These are phyloP conservation scores for Neobulgaria alba DNA, from an alignment of 2,329 filamentous ascomycete genomes.

Conservation along the genomic window DNA sequence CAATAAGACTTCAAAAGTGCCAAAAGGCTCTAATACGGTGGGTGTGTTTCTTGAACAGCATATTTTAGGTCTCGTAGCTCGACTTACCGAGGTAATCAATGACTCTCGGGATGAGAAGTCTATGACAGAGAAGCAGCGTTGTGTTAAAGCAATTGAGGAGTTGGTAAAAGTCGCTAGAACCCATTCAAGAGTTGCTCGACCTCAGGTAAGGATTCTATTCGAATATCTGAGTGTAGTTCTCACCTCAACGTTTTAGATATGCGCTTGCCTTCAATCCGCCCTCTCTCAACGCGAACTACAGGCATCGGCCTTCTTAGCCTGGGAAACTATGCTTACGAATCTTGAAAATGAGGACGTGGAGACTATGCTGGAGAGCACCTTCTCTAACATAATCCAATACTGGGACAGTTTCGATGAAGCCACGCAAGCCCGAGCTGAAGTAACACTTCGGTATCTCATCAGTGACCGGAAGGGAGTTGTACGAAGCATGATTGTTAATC, in stretches of 20 bases:
- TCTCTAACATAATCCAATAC: slow-evolving; percentile 76
- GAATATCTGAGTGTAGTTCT: too few relatives aligned
- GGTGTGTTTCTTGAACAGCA: slow-evolving; percentile 73
- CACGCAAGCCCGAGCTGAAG: slow-evolving; percentile 50
- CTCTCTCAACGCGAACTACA: slow-evolving; percentile 68
- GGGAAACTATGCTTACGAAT: slow-evolving; percentile 67
- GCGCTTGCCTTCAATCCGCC: slow-evolving; percentile 83
- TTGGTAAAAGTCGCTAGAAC: slow-evolving; percentile 71
- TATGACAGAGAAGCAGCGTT: slow-evolving; percentile 63
- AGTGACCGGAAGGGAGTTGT: slow-evolving; percentile 38
- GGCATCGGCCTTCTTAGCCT: slow-evolving; percentile 71
- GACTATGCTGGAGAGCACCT: slow-evolving; percentile 75
- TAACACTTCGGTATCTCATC: slow-evolving; percentile 47
- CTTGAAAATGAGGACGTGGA: slow-evolving; percentile 74
- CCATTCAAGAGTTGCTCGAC: slow-evolving; percentile 69
- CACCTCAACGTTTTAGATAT: slow-evolving; percentile 51
- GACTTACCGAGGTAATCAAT: slow-evolving; percentile 72
- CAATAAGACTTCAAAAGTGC: slow-evolving; percentile 6
- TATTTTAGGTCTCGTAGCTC: slow-evolving; percentile 77
- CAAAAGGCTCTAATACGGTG: slow-evolving; percentile 48
- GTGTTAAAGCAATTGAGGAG: slow-evolving; percentile 76
- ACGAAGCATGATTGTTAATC: slow-evolving; percentile 57
- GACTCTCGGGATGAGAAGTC: slow-evolving; percentile 49
- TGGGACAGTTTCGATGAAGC: slow-evolving; percentile 60
- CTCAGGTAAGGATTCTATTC: slow-evolving; percentile 62